Percentiles rank a stretch among this genome's conserved stretches.
Evolutionary conservation across 257 asterid species (phyloP).

Genomic region (Ballota nigra): DNA sequence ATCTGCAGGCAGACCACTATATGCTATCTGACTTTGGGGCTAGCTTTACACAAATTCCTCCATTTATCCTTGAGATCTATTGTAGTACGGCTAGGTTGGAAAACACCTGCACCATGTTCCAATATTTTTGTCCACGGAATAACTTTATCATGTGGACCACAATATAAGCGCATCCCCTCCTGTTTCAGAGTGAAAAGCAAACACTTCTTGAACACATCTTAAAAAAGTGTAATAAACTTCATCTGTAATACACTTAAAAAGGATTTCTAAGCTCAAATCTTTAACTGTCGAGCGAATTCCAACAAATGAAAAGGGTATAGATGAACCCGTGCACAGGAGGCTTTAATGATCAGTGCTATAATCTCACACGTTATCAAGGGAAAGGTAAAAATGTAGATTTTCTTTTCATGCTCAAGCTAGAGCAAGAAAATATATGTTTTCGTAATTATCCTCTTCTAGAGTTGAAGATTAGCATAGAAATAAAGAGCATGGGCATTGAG

Average conservation of each 20-base stretch:
- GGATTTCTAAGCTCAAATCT: neutral
- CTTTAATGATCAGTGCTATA: neutral
- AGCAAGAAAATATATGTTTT: neutral
- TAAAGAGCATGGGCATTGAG: neutral
- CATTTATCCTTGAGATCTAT: slow-evolving; percentile 76
- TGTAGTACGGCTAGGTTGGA: slow-evolving; percentile 49
- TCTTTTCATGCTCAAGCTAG: neutral
- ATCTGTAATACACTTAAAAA: neutral
- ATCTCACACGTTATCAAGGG: neutral
- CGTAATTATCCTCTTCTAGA: neutral
- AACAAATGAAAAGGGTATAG: neutral
- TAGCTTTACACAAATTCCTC: slow-evolving; percentile 56
- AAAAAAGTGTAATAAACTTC: neutral
- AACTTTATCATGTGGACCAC: slow-evolving; percentile 16
- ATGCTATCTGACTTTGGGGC: slow-evolving; percentile 23
- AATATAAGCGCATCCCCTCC: slow-evolving; percentile 42
- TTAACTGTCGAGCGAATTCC: neutral
- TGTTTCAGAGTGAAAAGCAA: slow-evolving; percentile 31
- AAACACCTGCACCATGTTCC: slow-evolving; percentile 50
- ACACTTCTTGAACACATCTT: slow-evolving; percentile 1
- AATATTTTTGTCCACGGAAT: slow-evolving; percentile 56
- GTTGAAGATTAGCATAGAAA: neutral
- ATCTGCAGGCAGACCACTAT: slow-evolving; percentile 3
- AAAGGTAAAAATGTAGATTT: neutral
- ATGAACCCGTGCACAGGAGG: neutral